A percentile compares a stretch with the other conserved stretches of the same genome.
Conservation (phyloP, 108 stramenopile genomes). For the Schizochytrium sp. region DNA sequence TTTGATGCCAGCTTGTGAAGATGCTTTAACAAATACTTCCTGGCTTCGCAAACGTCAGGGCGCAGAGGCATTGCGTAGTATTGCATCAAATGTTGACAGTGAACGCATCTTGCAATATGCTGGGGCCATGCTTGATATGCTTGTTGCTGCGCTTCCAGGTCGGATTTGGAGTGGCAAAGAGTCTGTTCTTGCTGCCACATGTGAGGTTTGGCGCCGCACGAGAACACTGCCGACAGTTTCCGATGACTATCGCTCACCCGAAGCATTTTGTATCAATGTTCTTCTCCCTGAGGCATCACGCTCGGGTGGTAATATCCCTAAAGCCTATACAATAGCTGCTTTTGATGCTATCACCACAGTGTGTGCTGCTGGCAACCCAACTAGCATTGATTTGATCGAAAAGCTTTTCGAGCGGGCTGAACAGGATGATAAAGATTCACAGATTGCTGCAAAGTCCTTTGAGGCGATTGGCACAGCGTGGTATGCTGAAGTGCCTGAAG, state of each 20-base stretch:
- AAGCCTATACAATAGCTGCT: neutral
- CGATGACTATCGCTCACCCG: constrained; percentile 8
- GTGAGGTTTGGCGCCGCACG: constrained; percentile 21
- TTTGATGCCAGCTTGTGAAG: constrained; percentile 25
- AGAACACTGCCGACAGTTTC: neutral
- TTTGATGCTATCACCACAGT: constrained; percentile 17
- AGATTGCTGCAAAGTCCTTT: constrained; percentile 51
- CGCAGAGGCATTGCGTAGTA: constrained; percentile 29
- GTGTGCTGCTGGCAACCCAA: neutral
- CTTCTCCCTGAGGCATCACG: constrained; percentile 27
- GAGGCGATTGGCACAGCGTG: constrained; percentile 46
- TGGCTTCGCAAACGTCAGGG: constrained; percentile 54
- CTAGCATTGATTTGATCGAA: neutral
- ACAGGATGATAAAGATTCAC: neutral
- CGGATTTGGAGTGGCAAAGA: constrained; percentile 57
- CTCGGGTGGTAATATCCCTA: neutral
- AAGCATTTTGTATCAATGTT: neutral
- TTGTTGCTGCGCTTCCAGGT: constrained; percentile 30
- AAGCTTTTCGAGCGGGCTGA: constrained; percentile 12
- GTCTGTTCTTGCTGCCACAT: constrained; percentile 27
- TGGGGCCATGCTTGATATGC: neutral
- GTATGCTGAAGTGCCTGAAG: neutral
- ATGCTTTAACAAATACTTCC: neutral
- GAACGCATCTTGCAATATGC: neutral
- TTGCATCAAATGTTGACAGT: neutral